phyloP scores from a whole-genome alignment of 305 asterid species.

The Caryopteris hybrid region DNA sequence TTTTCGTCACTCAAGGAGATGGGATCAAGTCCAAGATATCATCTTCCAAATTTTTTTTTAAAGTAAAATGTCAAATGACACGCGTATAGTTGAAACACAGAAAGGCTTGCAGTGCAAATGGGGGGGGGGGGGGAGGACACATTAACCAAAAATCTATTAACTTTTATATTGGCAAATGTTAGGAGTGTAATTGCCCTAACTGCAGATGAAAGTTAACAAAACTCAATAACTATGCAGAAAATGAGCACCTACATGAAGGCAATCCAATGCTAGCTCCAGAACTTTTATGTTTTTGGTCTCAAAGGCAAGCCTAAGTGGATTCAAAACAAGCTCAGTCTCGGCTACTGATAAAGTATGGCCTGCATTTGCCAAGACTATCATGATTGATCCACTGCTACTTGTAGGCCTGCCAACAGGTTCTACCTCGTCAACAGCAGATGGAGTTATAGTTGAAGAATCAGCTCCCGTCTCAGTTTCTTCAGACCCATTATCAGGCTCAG shows the following conservation, averaged over 20 bases:
- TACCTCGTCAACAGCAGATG: constrained; percentile 45
- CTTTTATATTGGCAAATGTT: constrained; percentile 6
- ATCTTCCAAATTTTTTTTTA: background rate
- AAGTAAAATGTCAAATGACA: constrained; percentile 2
- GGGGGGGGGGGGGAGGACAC: background rate
- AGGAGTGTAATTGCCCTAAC: constrained; percentile 1
- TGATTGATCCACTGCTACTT: constrained; percentile 42
- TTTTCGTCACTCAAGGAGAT: constrained; percentile 9
- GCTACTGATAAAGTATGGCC: constrained; percentile 80
- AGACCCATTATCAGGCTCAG: constrained; percentile 58
- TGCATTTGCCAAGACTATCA: constrained; percentile 66
- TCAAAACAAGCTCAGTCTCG: constrained; percentile 89
- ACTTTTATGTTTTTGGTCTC: constrained; percentile 86
- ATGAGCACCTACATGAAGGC: constrained; percentile 88
- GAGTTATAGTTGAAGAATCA: constrained; percentile 36
- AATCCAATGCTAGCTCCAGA: constrained; percentile 97
- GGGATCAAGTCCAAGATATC: constrained; percentile 1
- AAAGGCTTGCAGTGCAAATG: background rate
- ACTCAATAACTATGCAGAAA: constrained; percentile 12
- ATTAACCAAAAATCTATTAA: constrained; percentile 9
- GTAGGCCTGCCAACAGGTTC: constrained; percentile 41
- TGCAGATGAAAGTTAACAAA: constrained; percentile 9
- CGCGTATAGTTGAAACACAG: constrained; percentile 5
- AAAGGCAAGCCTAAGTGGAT: constrained; percentile 86
- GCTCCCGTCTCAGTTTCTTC: constrained; percentile 40